Evolutionary conservation across 768 basidiomycete genomes (phyloP).

Genomic region (Cyclocybe aegerita): DNA sequence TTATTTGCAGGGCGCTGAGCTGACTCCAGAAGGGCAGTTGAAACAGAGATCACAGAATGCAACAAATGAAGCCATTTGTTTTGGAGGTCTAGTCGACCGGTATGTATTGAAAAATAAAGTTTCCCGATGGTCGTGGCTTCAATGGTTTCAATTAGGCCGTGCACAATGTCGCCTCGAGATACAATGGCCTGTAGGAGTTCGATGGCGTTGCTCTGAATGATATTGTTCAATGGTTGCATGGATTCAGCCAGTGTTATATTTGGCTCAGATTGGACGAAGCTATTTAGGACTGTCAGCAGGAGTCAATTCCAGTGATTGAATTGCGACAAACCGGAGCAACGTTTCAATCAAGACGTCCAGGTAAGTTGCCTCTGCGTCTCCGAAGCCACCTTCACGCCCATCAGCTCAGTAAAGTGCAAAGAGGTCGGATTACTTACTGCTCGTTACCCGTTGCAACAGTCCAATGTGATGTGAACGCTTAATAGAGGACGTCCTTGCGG

Average conservation of each 20-base stretch:
- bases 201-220: conserved; percentile 71
- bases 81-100: conserved; percentile 75
- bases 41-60: conserved; percentile 79
- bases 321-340: conserved; percentile 59
- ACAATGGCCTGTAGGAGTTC: conserved; percentile 84
- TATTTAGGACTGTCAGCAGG: conserved; percentile 26
- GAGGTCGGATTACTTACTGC: conserved; percentile 39
- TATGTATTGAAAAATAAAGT: conserved; percentile 73
- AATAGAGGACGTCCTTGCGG: conserved; percentile 62
- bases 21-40: conserved; percentile 38
- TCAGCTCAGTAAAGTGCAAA: conserved; percentile 1
- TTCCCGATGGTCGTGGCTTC: conserved; percentile 74
- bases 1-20: conserved; percentile 18
- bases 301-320: background rate
- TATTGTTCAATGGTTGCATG: conserved; percentile 62
- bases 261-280: conserved; percentile 81
- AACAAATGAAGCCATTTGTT: conserved; percentile 91
- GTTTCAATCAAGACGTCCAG: conserved; percentile 76
- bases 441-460: conserved; percentile 59
- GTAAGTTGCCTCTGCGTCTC: conserved; percentile 64
- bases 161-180: conserved; percentile 77
- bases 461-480: conserved; percentile 64
- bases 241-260: conserved; percentile 39
- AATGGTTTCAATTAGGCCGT: conserved; percentile 54
- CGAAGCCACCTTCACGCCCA: conserved; percentile 27